Evolutionary conservation across 2,329 filamentous ascomycete species (phyloP), one percentile per base, ranked within the genome.

Genomic region (Graphiopsis chlorocephala): DNA sequence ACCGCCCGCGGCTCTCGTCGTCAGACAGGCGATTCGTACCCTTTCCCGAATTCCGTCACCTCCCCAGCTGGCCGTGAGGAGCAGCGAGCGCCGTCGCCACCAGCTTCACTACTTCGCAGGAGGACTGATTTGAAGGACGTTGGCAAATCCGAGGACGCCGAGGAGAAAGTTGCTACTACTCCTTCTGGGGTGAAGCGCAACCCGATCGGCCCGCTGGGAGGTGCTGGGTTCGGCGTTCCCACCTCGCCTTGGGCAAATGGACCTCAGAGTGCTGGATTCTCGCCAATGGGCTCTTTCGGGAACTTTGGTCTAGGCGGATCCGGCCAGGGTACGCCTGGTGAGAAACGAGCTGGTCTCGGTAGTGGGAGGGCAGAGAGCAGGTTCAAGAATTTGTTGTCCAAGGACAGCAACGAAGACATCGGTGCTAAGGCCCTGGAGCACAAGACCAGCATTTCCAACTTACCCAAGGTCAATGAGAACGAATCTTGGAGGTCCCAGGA

Each of bases 231-330:
- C 20, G 79, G 78, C 65, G 79, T 79, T 26, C 76, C 82, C 15
- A 77, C 79, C 45, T 86, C 85, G 15, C 84, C 86, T 10, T 90
- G 86, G 85, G 81, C 84, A 25, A 79, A 84, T 31, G 83, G 85
- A 15, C 83, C 86, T 25, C 85, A 86, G 63, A 83, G 82, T 58
- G 84, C 88, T 50, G 85, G 86, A 14, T 87, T 91, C 70, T 85
- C 88, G 7, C 86, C 88, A 1, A 90, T 93, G 83, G 93, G 94
- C 35, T 89, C 89, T 25, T 99, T 99, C 78, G 94, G 94, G 12
- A 95, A 88, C 72, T 98, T 98, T 77, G 89, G 90, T n/a, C 77
- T 96, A 61, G 80, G 79, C 14, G 78, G 75, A 26, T 61, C 59
- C n/a, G 48, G 60, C n/a, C 82, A 84, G 35, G 64, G 66, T 29